phyloP scores from a whole-genome alignment of 2,329 filamentous ascomycete species.

The Hymenoscyphus infarciens region DNA sequence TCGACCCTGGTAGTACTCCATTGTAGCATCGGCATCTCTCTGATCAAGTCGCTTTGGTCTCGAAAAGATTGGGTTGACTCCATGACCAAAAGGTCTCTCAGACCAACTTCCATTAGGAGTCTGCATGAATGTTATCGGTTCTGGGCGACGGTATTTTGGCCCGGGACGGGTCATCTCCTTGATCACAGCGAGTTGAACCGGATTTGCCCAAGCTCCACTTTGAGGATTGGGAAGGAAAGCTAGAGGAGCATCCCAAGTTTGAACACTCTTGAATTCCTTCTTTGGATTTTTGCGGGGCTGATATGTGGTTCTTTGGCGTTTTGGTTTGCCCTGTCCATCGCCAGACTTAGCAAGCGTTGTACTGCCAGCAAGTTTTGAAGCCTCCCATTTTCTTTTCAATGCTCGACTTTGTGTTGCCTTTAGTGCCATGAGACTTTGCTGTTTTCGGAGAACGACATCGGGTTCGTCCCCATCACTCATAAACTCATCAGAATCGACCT shows the following conservation, averaged over 20 bases:
- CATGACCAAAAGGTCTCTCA: conserved; percentile 33
- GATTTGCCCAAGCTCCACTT: conserved; percentile 31
- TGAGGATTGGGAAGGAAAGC: conserved; percentile 25
- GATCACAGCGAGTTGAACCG: neutral
- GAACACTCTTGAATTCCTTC: conserved; percentile 10
- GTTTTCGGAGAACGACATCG: neutral
- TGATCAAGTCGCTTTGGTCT: conserved; percentile 21
- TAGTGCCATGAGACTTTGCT: neutral
- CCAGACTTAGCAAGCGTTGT: neutral
- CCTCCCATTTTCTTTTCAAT: conserved; percentile 4
- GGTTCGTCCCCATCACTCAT: neutral
- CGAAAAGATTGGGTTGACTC: conserved; percentile 31
- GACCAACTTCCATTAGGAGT: conserved; percentile 30
- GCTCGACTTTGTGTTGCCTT: neutral
- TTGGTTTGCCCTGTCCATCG: neutral
- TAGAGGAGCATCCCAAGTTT: conserved; percentile 21
- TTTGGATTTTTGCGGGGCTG: conserved; percentile 8
- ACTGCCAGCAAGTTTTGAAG: neutral
- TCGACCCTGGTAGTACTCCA: conserved; percentile 22
- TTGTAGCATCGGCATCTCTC: conserved; percentile 15
- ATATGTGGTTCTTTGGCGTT: conserved; percentile 1
- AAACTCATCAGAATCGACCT: neutral
- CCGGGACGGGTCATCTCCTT: neutral
- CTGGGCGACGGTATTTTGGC: conserved; percentile 24
- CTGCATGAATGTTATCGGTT: conserved; percentile 35